A percentile compares a stretch with the other conserved stretches of the same genome.
phyloP scores from a whole-genome alignment of 495 filamentous ascomycete genomes.

The Podospora bellae-mahoneyi region DNA sequence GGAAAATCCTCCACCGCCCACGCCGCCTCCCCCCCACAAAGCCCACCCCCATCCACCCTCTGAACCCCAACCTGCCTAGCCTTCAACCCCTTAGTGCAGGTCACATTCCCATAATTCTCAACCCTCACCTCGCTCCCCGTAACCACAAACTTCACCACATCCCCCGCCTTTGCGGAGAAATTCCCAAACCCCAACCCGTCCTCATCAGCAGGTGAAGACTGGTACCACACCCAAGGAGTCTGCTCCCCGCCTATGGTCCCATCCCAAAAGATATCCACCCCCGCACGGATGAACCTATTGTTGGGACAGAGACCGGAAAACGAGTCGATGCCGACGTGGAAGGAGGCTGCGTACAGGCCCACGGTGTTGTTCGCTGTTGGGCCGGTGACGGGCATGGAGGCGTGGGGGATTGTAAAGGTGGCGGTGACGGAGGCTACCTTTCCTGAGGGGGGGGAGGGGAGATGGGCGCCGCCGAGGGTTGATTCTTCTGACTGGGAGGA shows the following conservation, averaged over 20 bases:
- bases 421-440: not conserved
- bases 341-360: conserved; percentile 27
- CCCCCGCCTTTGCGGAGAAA: conserved; percentile 20
- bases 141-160: conserved; percentile 18
- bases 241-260: conserved; percentile 17
- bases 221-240: conserved; percentile 27
- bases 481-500: conserved; percentile 11
- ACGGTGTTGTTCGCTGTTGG: conserved; percentile 23
- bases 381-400: conserved; percentile 20
- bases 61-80: not conserved
- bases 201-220: conserved; percentile 9
- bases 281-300: conserved; percentile 22
- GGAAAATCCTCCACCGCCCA: conserved; percentile 32
- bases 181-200: conserved; percentile 14
- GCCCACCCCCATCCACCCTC: not conserved
- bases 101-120: conserved; percentile 27
- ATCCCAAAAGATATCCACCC: conserved; percentile 31
- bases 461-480: conserved; percentile 20
- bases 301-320: not conserved
- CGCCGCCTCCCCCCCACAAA: conserved; percentile 24
- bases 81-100: not conserved
- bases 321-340: conserved; percentile 31
- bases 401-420: conserved; percentile 23
- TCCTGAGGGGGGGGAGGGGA: too few species aligned
- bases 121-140: conserved; percentile 10